Conservation (phyloP, 345 rosid species). For the Populus alba region DNA sequence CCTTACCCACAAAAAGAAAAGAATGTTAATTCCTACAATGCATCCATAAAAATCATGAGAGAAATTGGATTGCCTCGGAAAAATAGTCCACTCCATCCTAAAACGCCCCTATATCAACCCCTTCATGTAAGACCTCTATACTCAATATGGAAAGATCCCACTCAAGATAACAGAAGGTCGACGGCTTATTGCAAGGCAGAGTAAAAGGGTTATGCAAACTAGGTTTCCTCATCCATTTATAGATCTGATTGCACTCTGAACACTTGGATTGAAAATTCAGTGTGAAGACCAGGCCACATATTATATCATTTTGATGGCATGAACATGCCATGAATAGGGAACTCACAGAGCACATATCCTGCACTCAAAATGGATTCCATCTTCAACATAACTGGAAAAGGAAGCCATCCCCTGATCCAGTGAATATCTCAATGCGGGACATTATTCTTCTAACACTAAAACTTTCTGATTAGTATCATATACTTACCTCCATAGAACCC, state of each 20-base stretch:
- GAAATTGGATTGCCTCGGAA: background rate
- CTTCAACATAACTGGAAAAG: background rate
- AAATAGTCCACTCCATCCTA: background rate
- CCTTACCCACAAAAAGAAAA: background rate
- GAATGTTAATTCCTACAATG: background rate
- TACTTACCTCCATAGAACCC: constrained; percentile 67
- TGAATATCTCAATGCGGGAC: background rate
- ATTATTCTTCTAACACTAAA: background rate
- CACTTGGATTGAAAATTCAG: background rate
- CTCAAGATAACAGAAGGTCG: background rate
- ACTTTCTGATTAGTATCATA: background rate
- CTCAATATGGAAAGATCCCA: background rate
- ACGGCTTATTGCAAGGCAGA: background rate
- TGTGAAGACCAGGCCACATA: background rate
- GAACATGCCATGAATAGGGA: background rate
- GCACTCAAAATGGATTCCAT: background rate
- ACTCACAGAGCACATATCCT: background rate
- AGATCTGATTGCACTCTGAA: background rate
- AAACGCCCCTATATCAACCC: background rate
- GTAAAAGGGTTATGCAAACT: background rate
- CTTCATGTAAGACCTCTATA: background rate
- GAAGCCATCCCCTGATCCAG: background rate
- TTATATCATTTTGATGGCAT: background rate
- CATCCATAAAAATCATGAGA: background rate
- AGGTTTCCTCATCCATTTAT: background rate